Base-by-base conservation (phyloP, 345 rosid species). In the Carallia pectinifolia region DNA sequence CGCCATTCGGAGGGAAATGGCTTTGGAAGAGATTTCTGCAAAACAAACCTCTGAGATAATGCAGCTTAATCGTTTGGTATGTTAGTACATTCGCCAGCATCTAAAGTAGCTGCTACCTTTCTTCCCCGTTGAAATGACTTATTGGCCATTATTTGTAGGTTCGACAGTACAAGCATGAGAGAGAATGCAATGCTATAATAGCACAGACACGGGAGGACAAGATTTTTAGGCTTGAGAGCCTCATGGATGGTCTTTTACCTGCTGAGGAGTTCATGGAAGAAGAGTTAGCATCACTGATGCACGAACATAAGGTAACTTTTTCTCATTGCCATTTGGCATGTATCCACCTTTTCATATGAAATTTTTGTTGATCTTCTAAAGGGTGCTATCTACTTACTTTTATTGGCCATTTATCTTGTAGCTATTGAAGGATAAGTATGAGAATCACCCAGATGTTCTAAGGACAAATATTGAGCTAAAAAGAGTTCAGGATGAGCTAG, bases 1-100 rank as follows among this genome's bases (percentile, higher is more conserved):
- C 76, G 90, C 99, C 52, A 90, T 96, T 74, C 79, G 99, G 74
- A 88, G 98, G 79, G 98, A 96, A 86, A 96, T 96, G 98, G 99
- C 97, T 76, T 73, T 92, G 62, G 98, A 96, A 82, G 98, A 96
- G 76, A 85, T 79, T 64, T 96, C 97, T 80, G 88, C 84, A 74
- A 92, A 89, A 73, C 99, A 90, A 85, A 83, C 88, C 82, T 81
- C 87, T 48, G 97, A 96, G 79, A 92, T 96, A 77, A 83, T 71
- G 76, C 98, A 90, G 81, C 92, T 92, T 60, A 90, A 89, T 65
- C 97, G 99, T 68, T 81, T 96, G 96, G 99, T 92, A 84, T 65
- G 79, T 78, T 72, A 36, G 59, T 61, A 53, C 47, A 78, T 59
- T 66, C 38, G 50, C 60, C 40, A 36, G 31, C 67, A 53, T 69